Base-by-base conservation (phyloP, 495 filamentous ascomycete genomes). In the Cryomyces minteri region DNA sequence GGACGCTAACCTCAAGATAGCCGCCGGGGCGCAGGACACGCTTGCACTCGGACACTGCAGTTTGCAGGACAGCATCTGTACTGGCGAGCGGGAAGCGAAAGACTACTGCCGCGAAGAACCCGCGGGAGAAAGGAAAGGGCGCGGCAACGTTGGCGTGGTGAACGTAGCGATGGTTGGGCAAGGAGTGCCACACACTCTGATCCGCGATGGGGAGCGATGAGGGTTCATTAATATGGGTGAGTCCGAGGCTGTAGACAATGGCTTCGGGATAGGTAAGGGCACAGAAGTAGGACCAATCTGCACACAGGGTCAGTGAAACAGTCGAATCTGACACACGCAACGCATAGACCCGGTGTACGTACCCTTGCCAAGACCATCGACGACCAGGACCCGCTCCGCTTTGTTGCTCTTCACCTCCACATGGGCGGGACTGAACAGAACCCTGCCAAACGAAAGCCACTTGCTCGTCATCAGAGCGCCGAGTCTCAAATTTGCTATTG, bases 231-330 rank as follows among this genome's bases (percentile, higher is more conserved):
- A 40, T 39, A 14, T 64, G 58, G 57, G 67, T 70, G 6, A 74
- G 72, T 9, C 75, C 80, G 31, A 88, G 70, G 55, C 84, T 92
- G 68, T 93, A 94, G 47, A 98, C 79, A 14, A 78, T 81, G 0
- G 84, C 82, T 31, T 71, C 71, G 0, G 84, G 83, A 51, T 98
- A 96, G 3, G 87, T 92, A 57, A 94, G 71, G 10, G 90, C 85
- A 42, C 83, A 88, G 59, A 94, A 98, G 63, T 92, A 96, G 4
- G 88, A 94, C 92, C 92, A 99, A 59, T 99, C 92, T 51, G 18
- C 18, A 25, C 18, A 25, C 18, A 25, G 18, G 18, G 18, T 25
- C 18, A 25, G 18, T 25, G 18, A 25, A 25, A 25, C 18, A 25
- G 18, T 25, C 29, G n/a, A 12, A 37, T 39, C 10, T 47, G 40